Base-by-base conservation (phyloP, 805 yeast genomes). In the Wickerhamiella brachini region DNA sequence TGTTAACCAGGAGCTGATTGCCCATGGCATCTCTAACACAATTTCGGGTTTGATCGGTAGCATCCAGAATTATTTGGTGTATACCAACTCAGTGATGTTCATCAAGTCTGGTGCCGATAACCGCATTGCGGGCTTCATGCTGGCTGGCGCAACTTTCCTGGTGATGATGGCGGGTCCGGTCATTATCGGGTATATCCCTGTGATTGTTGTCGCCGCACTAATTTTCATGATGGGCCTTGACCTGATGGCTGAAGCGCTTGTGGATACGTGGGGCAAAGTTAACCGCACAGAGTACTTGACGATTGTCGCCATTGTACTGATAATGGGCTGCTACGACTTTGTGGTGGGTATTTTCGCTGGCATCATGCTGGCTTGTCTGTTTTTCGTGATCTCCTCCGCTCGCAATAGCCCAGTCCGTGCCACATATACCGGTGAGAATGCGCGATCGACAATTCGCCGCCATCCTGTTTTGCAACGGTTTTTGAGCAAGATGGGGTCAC, bases 281-380 rank as follows among this genome's bases (percentile, higher is more conserved):
- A 74, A 80, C 38, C 71, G 66, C 22, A 83, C 85, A 58, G 98
- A 93, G 65, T 93, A 93, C 64, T 58, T 77, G 31, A 93, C 98
- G 2, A 83, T 93, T 53, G 65, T 84, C 9, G 79, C 83, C 7
- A 93, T 93, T 58, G 95, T 94, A n/a, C 68, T 87, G 29, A 82
- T 89, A 0, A 93, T 93, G 97, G 97, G 97, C 2, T 81, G 84
- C 1, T 83, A 86, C 76, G 98, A 93, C 68, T 93, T 93, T 65
- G 97, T 93, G 9, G 76, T 80, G 57, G 98, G 98, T 53, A 86
- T 93, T 29, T 69, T 90, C 51, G 89, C 83, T 18, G 98, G 98
- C 47, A 83, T 90, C 23, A 70, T 93, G 37, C 72, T 93, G 51
- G 97, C 98, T 0, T 89, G 96, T 64, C 76, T 90, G 60, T 84